Conservation (phyloP, 768 basidiomycete genomes). For the Macrocybe gigantea region DNA sequence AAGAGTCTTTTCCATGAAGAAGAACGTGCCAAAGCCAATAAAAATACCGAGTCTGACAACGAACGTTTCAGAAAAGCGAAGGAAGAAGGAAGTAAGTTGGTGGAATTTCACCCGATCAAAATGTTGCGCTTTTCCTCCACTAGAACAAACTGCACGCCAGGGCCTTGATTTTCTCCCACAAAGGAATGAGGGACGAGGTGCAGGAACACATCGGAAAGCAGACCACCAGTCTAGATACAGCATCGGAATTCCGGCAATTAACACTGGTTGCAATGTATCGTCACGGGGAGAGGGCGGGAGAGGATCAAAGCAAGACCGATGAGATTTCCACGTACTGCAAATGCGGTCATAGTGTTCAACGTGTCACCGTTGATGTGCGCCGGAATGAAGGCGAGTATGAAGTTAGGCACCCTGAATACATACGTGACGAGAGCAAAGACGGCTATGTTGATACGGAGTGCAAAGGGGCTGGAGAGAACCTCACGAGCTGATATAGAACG, state of each 20-base stretch:
- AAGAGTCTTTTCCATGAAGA: constrained; percentile 89
- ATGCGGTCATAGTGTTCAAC: constrained; percentile 91
- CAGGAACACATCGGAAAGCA: constrained; percentile 89
- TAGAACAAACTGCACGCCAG: constrained; percentile 70
- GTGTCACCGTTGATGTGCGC: constrained; percentile 80
- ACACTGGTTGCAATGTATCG: neutral
- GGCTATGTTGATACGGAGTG: constrained; percentile 23
- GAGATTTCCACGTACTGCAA: constrained; percentile 54
- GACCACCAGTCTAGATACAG: constrained; percentile 66
- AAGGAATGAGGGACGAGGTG: constrained; percentile 91
- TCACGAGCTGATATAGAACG: constrained; percentile 95
- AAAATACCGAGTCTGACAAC: constrained; percentile 68
- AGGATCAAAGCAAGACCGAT: constrained; percentile 6
- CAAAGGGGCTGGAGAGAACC: too few relatives aligned
- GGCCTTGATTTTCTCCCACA: constrained; percentile 78
- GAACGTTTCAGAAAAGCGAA: constrained; percentile 6
- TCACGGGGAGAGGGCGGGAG: neutral
- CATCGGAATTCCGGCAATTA: neutral
- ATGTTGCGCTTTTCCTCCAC: constrained; percentile 92
- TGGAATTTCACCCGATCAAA: constrained; percentile 60
- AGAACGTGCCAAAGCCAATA: constrained; percentile 83
- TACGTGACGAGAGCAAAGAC: constrained; percentile 9
- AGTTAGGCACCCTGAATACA: constrained; percentile 73
- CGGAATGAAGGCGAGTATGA: constrained; percentile 92
- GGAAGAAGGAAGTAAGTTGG: too few relatives aligned